Evolutionary conservation across 805 yeast genomes (phyloP).

Genomic region (Candida schatavii): DNA sequence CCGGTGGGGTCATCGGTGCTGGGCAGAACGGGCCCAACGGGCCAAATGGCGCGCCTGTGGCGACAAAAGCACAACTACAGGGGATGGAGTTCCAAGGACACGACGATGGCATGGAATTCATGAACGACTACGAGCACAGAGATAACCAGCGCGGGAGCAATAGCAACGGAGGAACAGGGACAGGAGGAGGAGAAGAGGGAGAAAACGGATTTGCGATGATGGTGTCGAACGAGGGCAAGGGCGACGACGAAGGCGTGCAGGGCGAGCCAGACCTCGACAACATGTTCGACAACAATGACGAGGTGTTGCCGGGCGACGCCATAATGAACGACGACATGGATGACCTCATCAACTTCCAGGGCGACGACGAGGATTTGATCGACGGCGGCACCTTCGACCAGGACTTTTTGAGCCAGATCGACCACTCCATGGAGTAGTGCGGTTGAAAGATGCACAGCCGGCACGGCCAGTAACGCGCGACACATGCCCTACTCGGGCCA

Average conservation of each 20-base stretch:
- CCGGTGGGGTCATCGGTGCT: not conserved
- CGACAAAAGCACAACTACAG: not conserved
- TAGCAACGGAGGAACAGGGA: not conserved
- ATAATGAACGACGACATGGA: conserved; percentile 31
- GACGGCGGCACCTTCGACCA: conserved; percentile 28
- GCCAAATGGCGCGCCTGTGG: not conserved
- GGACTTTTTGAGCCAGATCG: conserved; percentile 30
- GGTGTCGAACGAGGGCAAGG: conserved; percentile 1
- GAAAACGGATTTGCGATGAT: conserved; percentile 8
- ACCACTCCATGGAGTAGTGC: conserved; percentile 27
- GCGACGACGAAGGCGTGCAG: not conserved
- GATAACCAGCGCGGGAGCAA: not conserved
- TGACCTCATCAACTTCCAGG: conserved; percentile 32
- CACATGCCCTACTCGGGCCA: too few species aligned
- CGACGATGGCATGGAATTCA: conserved; percentile 1
- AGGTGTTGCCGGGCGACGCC: conserved; percentile 9
- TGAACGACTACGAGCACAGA: conserved; percentile 2
- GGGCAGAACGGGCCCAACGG: not conserved
- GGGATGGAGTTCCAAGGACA: not conserved
- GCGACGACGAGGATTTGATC: conserved; percentile 27
- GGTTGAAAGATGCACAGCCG: too few species aligned
- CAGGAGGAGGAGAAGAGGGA: not conserved
- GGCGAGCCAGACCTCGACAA: conserved; percentile 13
- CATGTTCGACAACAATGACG: conserved; percentile 14
- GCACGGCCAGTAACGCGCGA: too few species aligned